Base-by-base conservation (phyloP, 176 grass and related monocot species). In the Elymus sibiricus region DNA sequence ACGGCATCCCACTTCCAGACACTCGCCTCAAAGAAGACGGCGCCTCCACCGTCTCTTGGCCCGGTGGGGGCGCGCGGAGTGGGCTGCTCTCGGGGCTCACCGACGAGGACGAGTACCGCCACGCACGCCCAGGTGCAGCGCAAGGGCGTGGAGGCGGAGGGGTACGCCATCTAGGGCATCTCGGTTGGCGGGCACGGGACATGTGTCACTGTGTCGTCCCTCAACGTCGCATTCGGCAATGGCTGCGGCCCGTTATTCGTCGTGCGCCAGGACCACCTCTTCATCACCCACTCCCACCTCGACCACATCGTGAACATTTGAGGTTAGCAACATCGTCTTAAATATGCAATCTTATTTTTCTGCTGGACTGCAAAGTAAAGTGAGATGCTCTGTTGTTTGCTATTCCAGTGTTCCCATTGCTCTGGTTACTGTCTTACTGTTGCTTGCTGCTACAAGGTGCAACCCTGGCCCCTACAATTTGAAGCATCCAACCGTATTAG, bases 141-240 rank as follows among this genome's bases (percentile, higher is more conserved):
- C 21, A 98, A 87, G 77, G 95, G 91, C n/a, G 79, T 92, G 56
- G 93, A 98, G 70, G 90, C 92, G 39, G 93, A 98, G n/a, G 81
- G 95, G 22, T 89, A 92, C 85, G 69, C 76, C 22, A 74, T 98
- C 44, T 91, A 98, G 79, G 95, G 93, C 46, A 74, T 94, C 11
- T 98, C 93, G 58, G 90, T 98, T 37, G 95, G 96, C 31, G 96
- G 96, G 53, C 88, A 95, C 79, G 96, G 94, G 93, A 98, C 96
- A 9, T 95, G 96, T 87, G 56, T 95, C 53, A 79, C 91, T 4
- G 86, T 90, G 73, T 88, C 91, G 16, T 92, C 78, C 15, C 87
- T n/a, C n/a, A n/a, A 98, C 85, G 88, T 89, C 43, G 90, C 92
- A 32, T 98, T 98, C 72, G 93, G 94, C 90, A 95, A 94, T 38